Evolutionary conservation across 2,329 filamentous ascomycete species (phyloP), one percentile per base, ranked within the genome.

Genomic region (Mycosphaerella sp.): DNA sequence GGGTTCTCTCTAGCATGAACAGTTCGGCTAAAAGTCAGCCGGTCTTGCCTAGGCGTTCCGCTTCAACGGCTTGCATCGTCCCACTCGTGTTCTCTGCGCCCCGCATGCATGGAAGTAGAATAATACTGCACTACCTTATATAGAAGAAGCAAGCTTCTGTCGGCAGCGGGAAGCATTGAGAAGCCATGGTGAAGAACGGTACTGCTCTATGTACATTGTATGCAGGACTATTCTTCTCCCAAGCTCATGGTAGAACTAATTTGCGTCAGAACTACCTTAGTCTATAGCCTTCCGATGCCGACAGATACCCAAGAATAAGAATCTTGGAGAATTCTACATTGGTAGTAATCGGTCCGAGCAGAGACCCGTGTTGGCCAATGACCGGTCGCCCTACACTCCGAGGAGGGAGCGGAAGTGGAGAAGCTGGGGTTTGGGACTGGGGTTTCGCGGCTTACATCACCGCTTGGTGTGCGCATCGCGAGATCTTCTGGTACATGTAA

Each of bases 121-220:
- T 18, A 30, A 18, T 43, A 43, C 10, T n/a, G 28, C 21, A 9
- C n/a, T 39, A 13, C 28, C 21, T 25, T 25, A 5, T 13, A 41
- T 25, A 39, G 36, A 39, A 39, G n/a, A n/a, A n/a, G n/a, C n/a
- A n/a, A n/a, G 36, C 39, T 25, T 17, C 8, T 7, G 16, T 21
- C 3, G 16, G 16, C 14, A 27, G 16, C 32, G 12, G 39, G 43
- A 44, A 45, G 46, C 32, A 47, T 40, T 49, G 40, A 21, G 44
- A 40, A 41, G 27, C 52, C 52, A 37, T 27, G 18, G 39, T 17
- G 42, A 43, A 17, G n/a, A n/a, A n/a, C n/a, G n/a, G n/a, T n/a
- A n/a, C n/a, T n/a, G n/a, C n/a, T n/a, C n/a, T n/a, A n/a, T n/a
- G n/a, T n/a, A n/a, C n/a, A n/a, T n/a, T n/a, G n/a, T n/a, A n/a